Evolutionary conservation across 805 yeast genomes (phyloP), one percentile per base, ranked within the genome.

Genomic region (Kregervanrija pseudodelftensis): DNA sequence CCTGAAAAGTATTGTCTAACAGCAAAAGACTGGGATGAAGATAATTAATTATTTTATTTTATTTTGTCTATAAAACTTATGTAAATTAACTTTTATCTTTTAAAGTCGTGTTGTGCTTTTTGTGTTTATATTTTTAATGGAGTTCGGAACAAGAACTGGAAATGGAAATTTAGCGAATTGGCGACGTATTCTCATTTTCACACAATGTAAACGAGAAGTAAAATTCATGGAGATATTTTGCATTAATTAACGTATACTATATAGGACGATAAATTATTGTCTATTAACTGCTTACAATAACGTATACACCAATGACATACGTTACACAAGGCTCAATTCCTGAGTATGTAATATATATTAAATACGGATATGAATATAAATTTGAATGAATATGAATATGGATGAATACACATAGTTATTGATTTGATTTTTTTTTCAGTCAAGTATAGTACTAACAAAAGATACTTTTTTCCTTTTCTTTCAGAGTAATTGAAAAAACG

Each of bases 1-100:
- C 98, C 99, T 4, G 99, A 93, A 68, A 93, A 90, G 76, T 90
- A 88, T 67, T 90, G 98, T 66, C 68, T 90, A 43, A 89, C 96
- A 0, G 93, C 86, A 1, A 75, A 74, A 50, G 89, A 85, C 50
- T 85, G 90, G 82, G 82, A 77, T 44, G 44, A 41, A 9, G 50
- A 41, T 5, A 22, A 22, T 22, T 22, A 22, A 22, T 2, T 7
- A 22, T 22, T 22, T 8, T 43, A 43, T 41, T 42, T 2, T 7
- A 22, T 22, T 22, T 8, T 43, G 39, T 41, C 37, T 33, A 41
- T 36, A 36, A 22, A 22, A 7, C 7, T 22, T 22, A 4, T 22
- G 7, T 22, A 22, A 22, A 22, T 22, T 7, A 22, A 22, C 28
- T 22, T 5, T 4, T 22, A 22, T 22, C 28, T 22, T 22, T 22